Conservation (phyloP, 768 basidiomycete genomes). For the Pleurotus tuber-regium region DNA sequence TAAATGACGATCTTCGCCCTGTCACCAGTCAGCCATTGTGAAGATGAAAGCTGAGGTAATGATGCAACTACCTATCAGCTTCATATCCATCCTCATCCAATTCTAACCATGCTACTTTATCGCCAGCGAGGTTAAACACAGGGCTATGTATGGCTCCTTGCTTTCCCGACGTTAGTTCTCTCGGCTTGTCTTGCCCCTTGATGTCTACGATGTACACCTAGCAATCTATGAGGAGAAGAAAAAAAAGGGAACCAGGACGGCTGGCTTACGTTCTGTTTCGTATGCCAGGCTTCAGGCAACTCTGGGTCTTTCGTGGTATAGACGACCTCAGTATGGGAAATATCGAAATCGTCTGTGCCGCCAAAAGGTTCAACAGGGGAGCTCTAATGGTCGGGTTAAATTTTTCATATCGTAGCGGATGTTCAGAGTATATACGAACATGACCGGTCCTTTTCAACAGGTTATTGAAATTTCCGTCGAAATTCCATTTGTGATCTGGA, state of each 20-base stretch:
- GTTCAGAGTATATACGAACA: slow-evolving; percentile 45
- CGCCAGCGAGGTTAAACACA: slow-evolving; percentile 61
- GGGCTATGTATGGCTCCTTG: slow-evolving; percentile 80
- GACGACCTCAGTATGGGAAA: slow-evolving; percentile 65
- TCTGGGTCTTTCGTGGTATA: slow-evolving; percentile 86
- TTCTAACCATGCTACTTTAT: slow-evolving; percentile 85
- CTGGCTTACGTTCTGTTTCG: slow-evolving; percentile 74
- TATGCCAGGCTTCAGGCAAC: slow-evolving; percentile 79
- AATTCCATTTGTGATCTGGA: slow-evolving; percentile 48
- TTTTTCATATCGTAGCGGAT: slow-evolving; percentile 9
- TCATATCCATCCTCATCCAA: slow-evolving; percentile 88
- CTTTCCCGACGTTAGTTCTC: slow-evolving; percentile 75
- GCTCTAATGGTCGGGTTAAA: slow-evolving; percentile 37
- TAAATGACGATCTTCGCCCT: slow-evolving; percentile 80
- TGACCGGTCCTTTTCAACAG: slow-evolving; percentile 66
- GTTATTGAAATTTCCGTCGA: slow-evolving; percentile 53
- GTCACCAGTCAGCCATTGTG: neutral
- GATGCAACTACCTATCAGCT: slow-evolving; percentile 59
- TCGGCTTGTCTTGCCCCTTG: slow-evolving; percentile 43
- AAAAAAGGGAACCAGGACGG: no score
- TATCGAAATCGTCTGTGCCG: slow-evolving; percentile 77
- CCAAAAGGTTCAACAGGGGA: slow-evolving; percentile 85
- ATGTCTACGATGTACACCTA: slow-evolving; percentile 74
- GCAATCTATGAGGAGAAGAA: neutral
- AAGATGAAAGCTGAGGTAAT: neutral